Base-by-base conservation (phyloP, 306 rosid species). In the Prunus campanulata region DNA sequence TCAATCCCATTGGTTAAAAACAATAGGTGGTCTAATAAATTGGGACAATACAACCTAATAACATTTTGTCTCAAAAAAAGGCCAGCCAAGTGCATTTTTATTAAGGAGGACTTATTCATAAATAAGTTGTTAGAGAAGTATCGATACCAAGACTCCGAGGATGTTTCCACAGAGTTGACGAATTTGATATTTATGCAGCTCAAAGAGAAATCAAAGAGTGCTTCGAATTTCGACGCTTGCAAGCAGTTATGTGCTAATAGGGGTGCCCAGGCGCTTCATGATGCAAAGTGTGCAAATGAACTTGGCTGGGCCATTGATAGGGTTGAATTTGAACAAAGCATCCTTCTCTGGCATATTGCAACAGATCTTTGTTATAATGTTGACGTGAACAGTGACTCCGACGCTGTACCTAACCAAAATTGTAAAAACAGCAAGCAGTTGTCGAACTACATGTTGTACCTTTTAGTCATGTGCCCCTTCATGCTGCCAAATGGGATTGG, bases 31-130 rank as follows among this genome's bases (percentile, higher is more conserved):
- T 35, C 42, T 35, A 35, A 35, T 35, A 35, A 35, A 35, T 35
- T 81, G 48, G n/a, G 74, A n/a, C 93, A 85, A 19, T 66, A 71
- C 78, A 83, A 81, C 25, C 64, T 79, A 6, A 62, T 83, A 2
- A 24, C 16, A 0, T 47, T 59, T 6, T 79, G 81, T 56, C 68
- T 83, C 22, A 55, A 74, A 56, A 71, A 64, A 1, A 69, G 47
- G 51, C 46, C 69, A 2, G 3, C 30, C 18, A 74, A 47, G 68
- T 64, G 62, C 65, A 9, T 68, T 0, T 27, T 8, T 8, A 56
- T 77, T 9, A 63, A 69, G 46, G 42, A 68, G 61, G 4, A 42
- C 65, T 59, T 74, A 2, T 32, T 7, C 6, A 77, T 80, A 15
- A 52, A 84, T 56, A 5, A 24, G 3, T 20, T 55, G 11, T 39